A percentile compares a stretch with the other conserved stretches of the same genome.
These are phyloP conservation scores for Novymonas esmeraldas DNA, from an alignment of 208 protist species.

Conservation along the genomic window DNA sequence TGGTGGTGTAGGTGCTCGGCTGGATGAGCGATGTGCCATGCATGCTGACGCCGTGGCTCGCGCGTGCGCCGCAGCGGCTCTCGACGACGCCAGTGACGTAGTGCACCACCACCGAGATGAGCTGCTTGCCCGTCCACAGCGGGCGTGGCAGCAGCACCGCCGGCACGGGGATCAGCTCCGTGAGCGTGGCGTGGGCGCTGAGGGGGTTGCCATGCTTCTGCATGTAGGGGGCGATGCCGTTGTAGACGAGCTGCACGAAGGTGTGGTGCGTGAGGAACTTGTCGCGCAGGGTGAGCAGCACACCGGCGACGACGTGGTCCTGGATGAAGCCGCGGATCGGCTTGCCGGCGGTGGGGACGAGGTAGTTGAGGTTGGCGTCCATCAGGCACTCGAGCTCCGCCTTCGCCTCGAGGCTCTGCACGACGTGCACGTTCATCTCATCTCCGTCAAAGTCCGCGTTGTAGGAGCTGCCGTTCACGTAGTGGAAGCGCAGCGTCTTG, in stretches of 20 bases:
- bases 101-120: slow-evolving; percentile 91
- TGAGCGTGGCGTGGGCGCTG: slow-evolving; percentile 49
- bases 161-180: slow-evolving; percentile 87
- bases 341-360: slow-evolving; percentile 94
- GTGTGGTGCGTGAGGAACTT: slow-evolving; percentile 95
- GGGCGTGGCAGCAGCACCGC: slow-evolving; percentile 94
- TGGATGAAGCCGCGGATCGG: slow-evolving; percentile 99
- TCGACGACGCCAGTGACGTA: slow-evolving; percentile 72
- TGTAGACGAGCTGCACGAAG: slow-evolving; percentile 95
- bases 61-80: slow-evolving; percentile 11
- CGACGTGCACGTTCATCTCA: slow-evolving; percentile 99
- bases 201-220: slow-evolving; percentile 48
- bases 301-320: slow-evolving; percentile 98
- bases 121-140: slow-evolving; percentile 98
- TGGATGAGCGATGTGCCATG: slow-evolving; percentile 83
- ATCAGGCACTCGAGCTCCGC: slow-evolving; percentile 96
- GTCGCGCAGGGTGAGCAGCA: slow-evolving; percentile 96
- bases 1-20: slow-evolving; percentile 78
- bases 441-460: slow-evolving; percentile 99
- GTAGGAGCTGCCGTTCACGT: slow-evolving; percentile 99
- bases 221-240: slow-evolving; percentile 85
- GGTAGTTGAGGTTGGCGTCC: slow-evolving; percentile 97
- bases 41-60: slow-evolving; percentile 78
- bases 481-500: slow-evolving; percentile 99
- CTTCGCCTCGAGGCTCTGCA: slow-evolving; percentile 94